phyloP scores from a whole-genome alignment of 805 yeast genomes.

The Ogataea neopini region DNA sequence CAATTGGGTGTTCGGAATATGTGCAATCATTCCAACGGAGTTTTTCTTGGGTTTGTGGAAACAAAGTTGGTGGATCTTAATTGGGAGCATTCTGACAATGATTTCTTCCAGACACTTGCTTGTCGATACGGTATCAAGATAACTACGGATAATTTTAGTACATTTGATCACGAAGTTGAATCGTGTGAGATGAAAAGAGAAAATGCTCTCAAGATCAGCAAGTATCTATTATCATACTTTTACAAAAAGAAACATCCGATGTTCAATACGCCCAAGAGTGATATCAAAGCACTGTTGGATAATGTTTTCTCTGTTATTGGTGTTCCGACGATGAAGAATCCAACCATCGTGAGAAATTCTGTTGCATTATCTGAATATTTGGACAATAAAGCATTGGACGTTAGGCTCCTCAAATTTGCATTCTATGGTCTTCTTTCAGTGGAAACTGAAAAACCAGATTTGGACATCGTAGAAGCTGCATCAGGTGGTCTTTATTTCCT shows the following conservation, averaged over 20 bases:
- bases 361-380: conserved; percentile 48
- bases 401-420: conserved; percentile 47
- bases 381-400: conserved; percentile 43
- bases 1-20: conserved; percentile 68
- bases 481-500: conserved; percentile 64
- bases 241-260: conserved; percentile 60
- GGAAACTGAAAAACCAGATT: conserved; percentile 30
- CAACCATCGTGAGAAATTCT: conserved; percentile 47
- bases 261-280: conserved; percentile 60
- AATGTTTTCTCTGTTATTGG: conserved; percentile 70
- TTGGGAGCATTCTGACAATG: conserved; percentile 54
- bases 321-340: conserved; percentile 51
- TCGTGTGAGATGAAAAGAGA: conserved; percentile 40
- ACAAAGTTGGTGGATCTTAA: conserved; percentile 47
- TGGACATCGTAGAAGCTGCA: conserved; percentile 39
- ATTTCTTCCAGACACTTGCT: conserved; percentile 71
- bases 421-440: conserved; percentile 50
- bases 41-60: conserved; percentile 62
- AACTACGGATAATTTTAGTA: conserved; percentile 57
- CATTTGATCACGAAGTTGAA: conserved; percentile 63
- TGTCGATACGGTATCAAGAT: conserved; percentile 76
- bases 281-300: conserved; percentile 73
- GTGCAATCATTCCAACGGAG: conserved; percentile 67
- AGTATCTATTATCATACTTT: conserved; percentile 55
- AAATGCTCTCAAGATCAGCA: conserved; percentile 38